phyloP scores from a whole-genome alignment of 2,329 filamentous ascomycete species.

The Ploettnerulaceae sp. region DNA sequence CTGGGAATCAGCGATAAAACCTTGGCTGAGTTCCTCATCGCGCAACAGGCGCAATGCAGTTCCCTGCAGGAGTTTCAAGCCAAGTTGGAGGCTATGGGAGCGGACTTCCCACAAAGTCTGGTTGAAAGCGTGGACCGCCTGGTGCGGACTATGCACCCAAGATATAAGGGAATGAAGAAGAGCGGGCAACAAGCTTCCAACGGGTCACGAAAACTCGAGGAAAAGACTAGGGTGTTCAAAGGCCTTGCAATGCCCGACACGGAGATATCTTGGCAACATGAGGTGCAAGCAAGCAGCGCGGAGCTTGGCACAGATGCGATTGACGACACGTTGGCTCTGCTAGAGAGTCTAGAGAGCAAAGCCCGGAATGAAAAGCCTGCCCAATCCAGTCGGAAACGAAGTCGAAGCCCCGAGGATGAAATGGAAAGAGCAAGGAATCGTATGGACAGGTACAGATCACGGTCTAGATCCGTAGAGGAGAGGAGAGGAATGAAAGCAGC shows the following conservation, averaged over 20 bases:
- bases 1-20: constrained; percentile 89
- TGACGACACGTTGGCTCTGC: constrained; percentile 85
- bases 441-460: constrained; percentile 43
- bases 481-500: constrained; percentile 41
- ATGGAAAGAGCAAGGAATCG: constrained; percentile 34
- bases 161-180: constrained; percentile 60
- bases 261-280: constrained; percentile 50
- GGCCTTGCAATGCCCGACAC: constrained; percentile 84
- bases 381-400: constrained; percentile 45
- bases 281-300: constrained; percentile 36
- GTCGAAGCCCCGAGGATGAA: constrained; percentile 44
- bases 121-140: constrained; percentile 89
- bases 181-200: constrained; percentile 39
- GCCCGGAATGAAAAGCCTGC: constrained; percentile 37
- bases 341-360: constrained; percentile 80
- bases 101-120: constrained; percentile 78
- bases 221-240: constrained; percentile 84
- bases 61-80: constrained; percentile 69
- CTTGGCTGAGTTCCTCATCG: constrained; percentile 93
- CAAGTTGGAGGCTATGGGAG: constrained; percentile 69
- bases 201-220: constrained; percentile 47
- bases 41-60: constrained; percentile 73
- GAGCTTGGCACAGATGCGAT: constrained; percentile 59
- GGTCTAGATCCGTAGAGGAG: constrained; percentile 47
- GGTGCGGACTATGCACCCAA: constrained; percentile 84